Evolutionary conservation across 495 filamentous ascomycete genomes (phyloP), one percentile per base, ranked within the genome.

Genomic region (Chaetomidium leptoderma): DNA sequence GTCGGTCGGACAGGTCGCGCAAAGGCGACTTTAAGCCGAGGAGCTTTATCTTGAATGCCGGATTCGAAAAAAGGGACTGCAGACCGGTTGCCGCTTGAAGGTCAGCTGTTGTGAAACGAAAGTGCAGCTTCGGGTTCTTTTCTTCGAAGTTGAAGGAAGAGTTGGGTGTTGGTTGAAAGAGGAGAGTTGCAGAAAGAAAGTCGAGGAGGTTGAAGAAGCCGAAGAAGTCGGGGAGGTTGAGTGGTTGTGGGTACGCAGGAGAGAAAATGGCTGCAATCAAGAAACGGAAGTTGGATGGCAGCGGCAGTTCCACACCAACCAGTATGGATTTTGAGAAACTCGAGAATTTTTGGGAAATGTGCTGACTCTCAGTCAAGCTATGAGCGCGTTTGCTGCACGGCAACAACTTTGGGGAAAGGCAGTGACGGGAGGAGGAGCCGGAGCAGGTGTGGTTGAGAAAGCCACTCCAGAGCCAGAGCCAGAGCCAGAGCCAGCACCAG

Each of bases 361-460:
- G 33, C 55, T 60, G 24, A 57, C 59, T 49, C 59, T 49, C 26
- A 33, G 57, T 35, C 35, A 39, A 79, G 77, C 63, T 10, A 65
- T 81, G 64, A 82, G 79, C 60, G 79, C 78, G 16, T 76, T 80
- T 63, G 77, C 79, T 16, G 74, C 77, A 16, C 72, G 79, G 9
- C 72, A 75, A 61, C 75, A 65, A 35, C 66, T 78, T 5, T 63
- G 72, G 40, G 62, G 53, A 7, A 17, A 46, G 19, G 27, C 63
- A 57, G 47, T 43, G 43, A n/a, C 52, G 23, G 32, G 3, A 19
- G 27, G 7, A 6, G 49, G 26, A 17, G 21, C 13, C 19, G 7
- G 2, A n/a, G 40, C 37, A 7, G 36, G 4, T 19, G 17, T 35
- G 47, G 8, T 30, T 23, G 44, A 43, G 37, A 49, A 45, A 23